Base-by-base conservation (phyloP, 2,329 filamentous ascomycete species). In the Coleophoma eucalyptorum region DNA sequence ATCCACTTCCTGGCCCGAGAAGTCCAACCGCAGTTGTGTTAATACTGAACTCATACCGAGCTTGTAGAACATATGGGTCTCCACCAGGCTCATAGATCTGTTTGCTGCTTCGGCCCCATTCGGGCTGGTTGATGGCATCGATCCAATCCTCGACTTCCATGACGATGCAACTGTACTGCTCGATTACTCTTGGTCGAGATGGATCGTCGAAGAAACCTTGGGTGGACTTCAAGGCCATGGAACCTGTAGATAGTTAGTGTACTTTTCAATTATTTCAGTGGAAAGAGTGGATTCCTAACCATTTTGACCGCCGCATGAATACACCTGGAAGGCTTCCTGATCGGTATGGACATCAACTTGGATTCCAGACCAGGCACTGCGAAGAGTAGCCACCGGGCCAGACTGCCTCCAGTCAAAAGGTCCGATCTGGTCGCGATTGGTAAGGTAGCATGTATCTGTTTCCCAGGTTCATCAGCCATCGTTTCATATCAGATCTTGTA, bases 101-200 rank as follows among this genome's bases (percentile, higher is more conserved):
- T 70, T 78, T 83, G 49, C 63, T 64, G 43, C 75, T 70, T 50
- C 92, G 81, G 52, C 83, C 83, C 93, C 93, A 97, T 69, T 90
- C 81, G 0, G 92, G 92, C 61, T 95, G 81, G 72, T 96, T 97
- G 72, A 97, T 94, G 21, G 79, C 91, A 66, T 96, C 92, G 64
- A 97, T 96, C 81, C 84, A 97, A 67, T 94, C 91, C 76, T 97
- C 83, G 12, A 94, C 89, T 73, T 97, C 93, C 69, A 97, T 80
- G 45, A 96, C 93, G 21, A 96, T 65, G 69, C 93, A 97, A 32
- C 90, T 91, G 64, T 91, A 90, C 73, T 92, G 67, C 50, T 81
- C 78, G 21, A 90, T 86, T 7, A 79, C 80, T 35, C 84, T 75
- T 3, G 82, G 79, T 59, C 84, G 80, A 32, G 72, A 69, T 2